phyloP scores from a whole-genome alignment of 495 filamentous ascomycete species.

The Podospora fimiseda region DNA sequence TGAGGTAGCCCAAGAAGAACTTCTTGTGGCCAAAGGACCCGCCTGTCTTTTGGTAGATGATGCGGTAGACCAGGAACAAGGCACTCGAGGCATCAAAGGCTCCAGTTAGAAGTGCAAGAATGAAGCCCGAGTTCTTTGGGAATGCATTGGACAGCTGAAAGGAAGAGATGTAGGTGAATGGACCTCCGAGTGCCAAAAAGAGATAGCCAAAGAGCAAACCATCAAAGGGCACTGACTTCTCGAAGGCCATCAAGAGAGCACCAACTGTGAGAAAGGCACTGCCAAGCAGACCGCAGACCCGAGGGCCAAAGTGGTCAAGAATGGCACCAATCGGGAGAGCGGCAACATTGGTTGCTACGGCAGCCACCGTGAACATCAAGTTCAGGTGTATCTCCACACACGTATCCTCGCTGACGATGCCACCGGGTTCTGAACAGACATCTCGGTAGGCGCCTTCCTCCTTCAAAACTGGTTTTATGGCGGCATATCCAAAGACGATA shows the following conservation, averaged over 20 bases:
- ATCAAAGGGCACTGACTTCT: constrained; percentile 57
- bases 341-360: constrained; percentile 71
- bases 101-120: constrained; percentile 78
- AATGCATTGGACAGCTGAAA: constrained; percentile 95
- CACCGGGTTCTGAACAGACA: constrained; percentile 42
- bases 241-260: constrained; percentile 63
- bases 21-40: constrained; percentile 56
- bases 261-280: constrained; percentile 63
- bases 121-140: constrained; percentile 74
- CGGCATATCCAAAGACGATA: constrained; percentile 77
- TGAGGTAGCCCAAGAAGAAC: constrained; percentile 74
- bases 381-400: constrained; percentile 77
- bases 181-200: constrained; percentile 75
- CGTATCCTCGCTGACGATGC: constrained; percentile 52
- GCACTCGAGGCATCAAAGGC: constrained; percentile 87
- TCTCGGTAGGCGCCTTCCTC: constrained; percentile 66
- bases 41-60: constrained; percentile 59
- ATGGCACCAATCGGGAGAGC: constrained; percentile 82
- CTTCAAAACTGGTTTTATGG: constrained; percentile 75
- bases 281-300: constrained; percentile 68
- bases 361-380: constrained; percentile 91
- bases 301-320: constrained; percentile 75
- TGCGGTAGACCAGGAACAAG: constrained; percentile 78
- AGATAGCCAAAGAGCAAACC: constrained; percentile 74
- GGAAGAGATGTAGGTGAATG: constrained; percentile 83